Base-by-base conservation (phyloP, 1,139 yeast genomes). In the Sugiyamaella japonica region DNA sequence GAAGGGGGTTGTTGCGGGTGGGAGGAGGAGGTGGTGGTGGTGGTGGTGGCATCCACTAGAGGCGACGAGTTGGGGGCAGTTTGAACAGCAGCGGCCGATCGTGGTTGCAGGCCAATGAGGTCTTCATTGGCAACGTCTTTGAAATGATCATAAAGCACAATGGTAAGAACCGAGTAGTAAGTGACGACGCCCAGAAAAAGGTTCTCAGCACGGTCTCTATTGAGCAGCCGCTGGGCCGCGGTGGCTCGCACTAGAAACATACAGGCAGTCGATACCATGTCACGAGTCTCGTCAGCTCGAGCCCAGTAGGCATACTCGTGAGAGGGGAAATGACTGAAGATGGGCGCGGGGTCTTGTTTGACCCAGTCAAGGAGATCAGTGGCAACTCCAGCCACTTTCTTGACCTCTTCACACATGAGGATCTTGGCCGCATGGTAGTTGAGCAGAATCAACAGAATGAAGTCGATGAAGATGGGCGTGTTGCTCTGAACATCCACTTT, bases 391-490 rank as follows among this genome's bases (percentile, higher is more conserved):
- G 50, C 53, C 15, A 54, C 40, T 15, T 46, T 43, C 23, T 62
- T 61, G 38, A 68, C 52, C 43, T 68, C 71, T 47, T 66, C 70
- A 53, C 64, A 66, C 52, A 66, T 65, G 46, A 61, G 54, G 20
- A 68, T 57, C 55, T 61, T 61, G 7, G 65, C 61, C 10, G 69
- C 60, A 57, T 65, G 64, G 54, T 65, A 68, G 50, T 64, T 62
- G 39, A 66, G 58, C 13, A 65, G 58, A 7, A 65, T 56, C 16
- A 66, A 48, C 37, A 67, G 54, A 9, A 67, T 61, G 51, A 62
- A 65, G 37, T 63, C 66, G 17, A 56, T 43, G 44, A 57, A 57
- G 20, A 58, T 39, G 12, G 58, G 50, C 9, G 61, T 52, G n/a
- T 48, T 47, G 25, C 54, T 47, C 7, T 53, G 53, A 10, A 48